Evolutionary conservation across 257 asterid genomes (phyloP).

Genomic region (Solanum virginianum): DNA sequence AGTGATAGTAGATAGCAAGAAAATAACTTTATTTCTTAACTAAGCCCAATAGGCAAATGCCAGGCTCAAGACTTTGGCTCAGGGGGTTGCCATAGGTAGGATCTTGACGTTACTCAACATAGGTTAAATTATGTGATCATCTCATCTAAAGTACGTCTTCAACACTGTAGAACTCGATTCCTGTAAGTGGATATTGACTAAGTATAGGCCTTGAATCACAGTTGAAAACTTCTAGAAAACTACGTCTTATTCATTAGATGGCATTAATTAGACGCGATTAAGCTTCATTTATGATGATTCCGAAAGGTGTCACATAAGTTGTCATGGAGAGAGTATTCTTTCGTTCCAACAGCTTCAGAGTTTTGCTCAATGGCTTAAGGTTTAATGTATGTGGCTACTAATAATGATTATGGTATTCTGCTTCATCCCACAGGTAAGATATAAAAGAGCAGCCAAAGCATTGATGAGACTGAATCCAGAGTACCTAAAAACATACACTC

Average conservation of each 20-base stretch:
- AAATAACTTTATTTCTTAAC: not conserved
- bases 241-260: not conserved
- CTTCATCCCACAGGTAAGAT: constrained; percentile 39
- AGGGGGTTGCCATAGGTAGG: not conserved
- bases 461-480: constrained; percentile 62
- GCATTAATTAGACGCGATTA: not conserved
- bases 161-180: not conserved
- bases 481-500: constrained; percentile 51
- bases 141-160: not conserved
- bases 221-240: not conserved
- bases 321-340: not conserved
- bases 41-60: not conserved
- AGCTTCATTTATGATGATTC: not conserved
- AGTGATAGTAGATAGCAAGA: not conserved
- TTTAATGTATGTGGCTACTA: not conserved
- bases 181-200: not conserved
- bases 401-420: not conserved
- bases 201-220: not conserved
- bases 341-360: not conserved
- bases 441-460: constrained; percentile 81
- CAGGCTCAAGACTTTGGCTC: not conserved
- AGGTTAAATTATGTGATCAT: not conserved
- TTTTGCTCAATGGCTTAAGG: not conserved
- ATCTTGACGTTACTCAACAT: not conserved
- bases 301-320: not conserved